Evolutionary conservation across 441 rosid genomes (phyloP), one percentile per base, ranked within the genome.

Genomic region (Jatropha podagrica): DNA sequence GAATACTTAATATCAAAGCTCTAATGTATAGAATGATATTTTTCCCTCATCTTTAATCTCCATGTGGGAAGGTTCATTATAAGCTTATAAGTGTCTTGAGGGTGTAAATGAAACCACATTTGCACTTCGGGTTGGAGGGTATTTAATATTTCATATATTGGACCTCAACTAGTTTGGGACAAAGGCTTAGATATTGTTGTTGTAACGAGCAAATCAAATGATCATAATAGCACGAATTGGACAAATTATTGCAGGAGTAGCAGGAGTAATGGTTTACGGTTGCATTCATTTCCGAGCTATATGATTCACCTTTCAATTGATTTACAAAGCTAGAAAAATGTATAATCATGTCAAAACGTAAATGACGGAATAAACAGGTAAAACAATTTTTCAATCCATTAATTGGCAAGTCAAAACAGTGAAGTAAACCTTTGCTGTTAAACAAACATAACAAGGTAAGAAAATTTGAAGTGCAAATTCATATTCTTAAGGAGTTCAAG

Each of bases 41-140:
- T 72, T 76, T 67, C 40, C 77, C 20, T 52, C 56, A 23, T 58
- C 23, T 66, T 74, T 52, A 40, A 60, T 73, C 49, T 71, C 42
- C 38, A 69, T 23, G 65, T 64, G 32, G 73, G 7, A 48, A 48
- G 26, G 3, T 65, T 55, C 38, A 23, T 54, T 41, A 49, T 38
- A 37, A 51, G 63, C 52, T 14, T 20, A 52, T 17, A 18, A 48
- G 12, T 15, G 2, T 51, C 15, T 68, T 27, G 44, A 69, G 15
- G 14, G 1, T 27, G 59, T 46, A 6, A 27, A 12, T 54, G 32
- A 37, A 58, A 66, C 17, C 42, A 40, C 54, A 9, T 12, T 3
- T 51, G 18, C 6, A 26, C 44, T 51, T 51, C 17, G 41, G 32
- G 55, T 52, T 66, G 27, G 56, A 14, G 17, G 0, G 56, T 15